phyloP scores from a whole-genome alignment of 192 early-diverging fungal genomes.

The Funneliformis mosseae region DNA sequence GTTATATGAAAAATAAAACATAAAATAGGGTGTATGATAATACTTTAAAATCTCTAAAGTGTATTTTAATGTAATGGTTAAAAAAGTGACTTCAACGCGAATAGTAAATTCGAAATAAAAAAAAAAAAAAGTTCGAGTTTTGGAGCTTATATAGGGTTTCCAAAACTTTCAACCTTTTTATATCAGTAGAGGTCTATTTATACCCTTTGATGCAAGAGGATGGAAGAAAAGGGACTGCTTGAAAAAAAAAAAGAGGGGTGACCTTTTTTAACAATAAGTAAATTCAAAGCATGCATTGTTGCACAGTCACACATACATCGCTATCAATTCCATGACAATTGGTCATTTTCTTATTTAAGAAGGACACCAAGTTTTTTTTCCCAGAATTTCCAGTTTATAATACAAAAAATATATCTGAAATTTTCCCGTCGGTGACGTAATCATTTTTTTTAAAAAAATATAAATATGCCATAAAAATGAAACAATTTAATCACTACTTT shows the following conservation, averaged over 20 bases:
- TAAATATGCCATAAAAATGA: too few relatives aligned
- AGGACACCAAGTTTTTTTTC: too few relatives aligned
- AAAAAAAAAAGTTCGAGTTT: neutral
- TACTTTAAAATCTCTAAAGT: neutral
- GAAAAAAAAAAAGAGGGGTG: neutral
- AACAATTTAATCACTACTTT: too few relatives aligned
- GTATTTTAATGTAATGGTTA: neutral
- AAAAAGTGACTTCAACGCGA: neutral
- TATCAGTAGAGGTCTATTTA: slow-evolving; percentile 7
- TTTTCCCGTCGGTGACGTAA: too few relatives aligned
- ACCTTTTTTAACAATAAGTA: neutral
- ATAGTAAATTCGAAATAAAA: neutral
- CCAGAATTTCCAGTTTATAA: too few relatives aligned
- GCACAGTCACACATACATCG: neutral
- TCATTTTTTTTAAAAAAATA: too few relatives aligned
- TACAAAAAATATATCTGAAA: too few relatives aligned
- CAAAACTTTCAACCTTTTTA: neutral
- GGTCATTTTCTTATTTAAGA: too few relatives aligned
- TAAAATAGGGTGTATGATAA: neutral
- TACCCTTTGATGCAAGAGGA: slow-evolving; percentile 3
- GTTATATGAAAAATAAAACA: neutral
- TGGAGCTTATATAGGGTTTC: neutral
- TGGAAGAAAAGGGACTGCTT: neutral
- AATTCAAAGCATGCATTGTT: neutral
- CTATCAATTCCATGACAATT: too few relatives aligned